Conservation (phyloP, 2,329 filamentous ascomycete species). For the Aspergillus jensenii region DNA sequence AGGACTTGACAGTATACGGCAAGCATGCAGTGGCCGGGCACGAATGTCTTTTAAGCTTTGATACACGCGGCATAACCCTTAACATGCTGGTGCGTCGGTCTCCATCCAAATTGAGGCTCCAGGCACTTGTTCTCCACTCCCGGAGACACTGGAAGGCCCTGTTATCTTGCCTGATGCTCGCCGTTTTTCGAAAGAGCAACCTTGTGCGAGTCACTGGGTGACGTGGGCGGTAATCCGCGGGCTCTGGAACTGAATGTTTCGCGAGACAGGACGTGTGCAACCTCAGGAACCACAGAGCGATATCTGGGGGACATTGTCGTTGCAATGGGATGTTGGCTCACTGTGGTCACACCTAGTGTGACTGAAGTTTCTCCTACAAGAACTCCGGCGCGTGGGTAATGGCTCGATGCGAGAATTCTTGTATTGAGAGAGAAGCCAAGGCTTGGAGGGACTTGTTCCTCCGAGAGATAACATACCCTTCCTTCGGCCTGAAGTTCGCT, state of each 20-base stretch:
- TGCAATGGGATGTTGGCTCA: neutral
- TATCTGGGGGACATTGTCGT: neutral
- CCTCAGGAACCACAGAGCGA: neutral
- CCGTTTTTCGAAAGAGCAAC: neutral
- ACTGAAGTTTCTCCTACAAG: neutral
- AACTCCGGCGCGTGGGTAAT: neutral
- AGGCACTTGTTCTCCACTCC: constrained; percentile 3
- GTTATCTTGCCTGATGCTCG: neutral
- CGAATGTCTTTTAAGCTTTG: neutral
- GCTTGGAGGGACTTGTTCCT: neutral
- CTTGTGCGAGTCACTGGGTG: constrained; percentile 8
- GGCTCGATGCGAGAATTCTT: neutral
- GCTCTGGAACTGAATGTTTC: neutral
- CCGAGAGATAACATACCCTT: neutral
- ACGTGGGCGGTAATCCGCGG: neutral
- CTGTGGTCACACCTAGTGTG: constrained; percentile 7
- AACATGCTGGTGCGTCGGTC: neutral
- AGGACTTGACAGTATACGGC: neutral
- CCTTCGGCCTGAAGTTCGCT: neutral
- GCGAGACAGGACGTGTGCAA: constrained; percentile 1
- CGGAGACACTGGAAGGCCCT: neutral
- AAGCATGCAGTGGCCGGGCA: neutral
- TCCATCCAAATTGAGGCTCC: constrained; percentile 8
- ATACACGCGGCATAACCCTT: neutral
- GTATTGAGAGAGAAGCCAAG: neutral